Percentiles rank a stretch among this genome's conserved stretches.
Conservation (phyloP, 306 rosid species). For the Canavalia ensiformis region DNA sequence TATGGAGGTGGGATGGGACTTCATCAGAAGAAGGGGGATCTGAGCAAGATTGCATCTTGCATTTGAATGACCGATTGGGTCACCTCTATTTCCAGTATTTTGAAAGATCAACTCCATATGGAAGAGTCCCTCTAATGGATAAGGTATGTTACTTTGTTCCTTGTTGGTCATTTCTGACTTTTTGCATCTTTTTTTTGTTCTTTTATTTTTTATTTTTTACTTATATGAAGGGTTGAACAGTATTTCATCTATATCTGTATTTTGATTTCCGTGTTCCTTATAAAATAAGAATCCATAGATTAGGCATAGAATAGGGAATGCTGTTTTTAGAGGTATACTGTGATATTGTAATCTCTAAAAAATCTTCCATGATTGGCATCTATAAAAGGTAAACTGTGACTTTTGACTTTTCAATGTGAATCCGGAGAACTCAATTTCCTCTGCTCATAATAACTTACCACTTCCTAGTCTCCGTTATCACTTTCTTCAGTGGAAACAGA, state of each 20-base stretch:
- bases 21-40: constrained; percentile 85
- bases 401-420: constrained; percentile 56
- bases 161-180: constrained; percentile 25
- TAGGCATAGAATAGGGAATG: constrained; percentile 38
- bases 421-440: constrained; percentile 26
- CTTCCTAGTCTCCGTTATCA: constrained; percentile 31
- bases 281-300: constrained; percentile 23
- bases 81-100: constrained; percentile 71
- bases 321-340: constrained; percentile 6
- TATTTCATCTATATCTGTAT: constrained; percentile 20
- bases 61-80: constrained; percentile 72
- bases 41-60: constrained; percentile 66
- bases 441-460: constrained; percentile 7
- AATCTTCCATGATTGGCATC: constrained; percentile 49
- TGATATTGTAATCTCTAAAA: constrained; percentile 1
- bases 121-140: constrained; percentile 88
- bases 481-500: constrained; percentile 34
- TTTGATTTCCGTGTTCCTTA: constrained; percentile 29
- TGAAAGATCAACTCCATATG: constrained; percentile 89
- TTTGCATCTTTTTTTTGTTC: not conserved
- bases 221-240: constrained; percentile 6
- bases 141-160: constrained; percentile 59
- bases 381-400: constrained; percentile 45
- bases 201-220: constrained; percentile 16
- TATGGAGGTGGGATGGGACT: constrained; percentile 84